Percentiles rank a stretch among this genome's conserved stretches.
These are phyloP conservation scores for Orbilia quercus DNA, from an alignment of 2,329 filamentous ascomycete genomes.

Conservation along the genomic window DNA sequence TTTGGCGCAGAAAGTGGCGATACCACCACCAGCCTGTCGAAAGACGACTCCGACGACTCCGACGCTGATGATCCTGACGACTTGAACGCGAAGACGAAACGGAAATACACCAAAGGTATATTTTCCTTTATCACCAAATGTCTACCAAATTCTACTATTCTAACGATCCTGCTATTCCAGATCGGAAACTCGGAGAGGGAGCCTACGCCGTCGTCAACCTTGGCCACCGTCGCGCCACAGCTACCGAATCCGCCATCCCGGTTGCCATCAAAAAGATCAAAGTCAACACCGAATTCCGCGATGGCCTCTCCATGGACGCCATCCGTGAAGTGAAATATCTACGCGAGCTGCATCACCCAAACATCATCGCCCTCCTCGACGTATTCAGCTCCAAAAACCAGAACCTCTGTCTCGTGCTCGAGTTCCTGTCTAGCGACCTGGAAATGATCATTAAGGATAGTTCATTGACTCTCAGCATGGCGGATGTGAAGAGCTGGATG, in stretches of 20 bases:
- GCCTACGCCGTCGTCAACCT: conserved; percentile 97
- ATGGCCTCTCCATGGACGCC: conserved; percentile 93
- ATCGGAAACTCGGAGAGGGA: conserved; percentile 92
- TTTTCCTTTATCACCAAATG: neutral
- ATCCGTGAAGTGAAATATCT: conserved; percentile 96
- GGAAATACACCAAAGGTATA: conserved; percentile 87
- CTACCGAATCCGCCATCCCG: conserved; percentile 74
- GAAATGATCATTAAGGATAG: conserved; percentile 93
- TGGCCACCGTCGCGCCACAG: conserved; percentile 74
- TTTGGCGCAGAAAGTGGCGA: conserved; percentile 35
- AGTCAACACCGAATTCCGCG: conserved; percentile 82
- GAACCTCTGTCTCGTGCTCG: conserved; percentile 94
- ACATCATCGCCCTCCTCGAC: conserved; percentile 90
- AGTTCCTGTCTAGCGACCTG: conserved; percentile 92
- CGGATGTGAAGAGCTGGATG: conserved; percentile 98
- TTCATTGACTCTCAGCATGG: conserved; percentile 81
- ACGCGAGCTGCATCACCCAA: conserved; percentile 91
- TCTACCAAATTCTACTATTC: neutral
- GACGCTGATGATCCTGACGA: conserved; percentile 70
- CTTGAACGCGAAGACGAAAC: conserved; percentile 82
- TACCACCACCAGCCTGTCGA: conserved; percentile 51
- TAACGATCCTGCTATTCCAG: conserved; percentile 64
- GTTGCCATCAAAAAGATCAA: conserved; percentile 97
- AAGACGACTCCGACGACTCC: conserved; percentile 38
- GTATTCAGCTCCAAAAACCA: conserved; percentile 97